phyloP scores from a whole-genome alignment of 2,329 filamentous ascomycete genomes.

The Zopfia rhizophila region DNA sequence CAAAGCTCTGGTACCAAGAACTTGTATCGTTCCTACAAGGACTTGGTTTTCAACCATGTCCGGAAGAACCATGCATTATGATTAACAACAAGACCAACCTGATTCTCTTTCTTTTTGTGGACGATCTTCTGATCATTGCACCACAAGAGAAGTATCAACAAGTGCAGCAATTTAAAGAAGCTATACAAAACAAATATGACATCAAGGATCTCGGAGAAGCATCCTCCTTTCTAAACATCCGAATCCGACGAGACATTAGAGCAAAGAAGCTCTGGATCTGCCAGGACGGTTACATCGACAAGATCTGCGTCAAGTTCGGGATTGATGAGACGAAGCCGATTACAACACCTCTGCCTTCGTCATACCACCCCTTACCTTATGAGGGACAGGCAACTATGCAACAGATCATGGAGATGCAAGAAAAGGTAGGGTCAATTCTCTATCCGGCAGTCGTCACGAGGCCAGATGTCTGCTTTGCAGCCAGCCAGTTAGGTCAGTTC shows the following conservation, averaged over 20 bases:
- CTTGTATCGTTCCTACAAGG: slow-evolving; percentile 11
- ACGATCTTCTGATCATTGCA: slow-evolving; percentile 9
- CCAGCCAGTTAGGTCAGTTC: slow-evolving; percentile 10
- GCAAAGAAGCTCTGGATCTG: slow-evolving; percentile 15
- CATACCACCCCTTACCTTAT: slow-evolving; percentile 6
- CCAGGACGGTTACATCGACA: slow-evolving; percentile 13
- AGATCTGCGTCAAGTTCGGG: slow-evolving; percentile 15
- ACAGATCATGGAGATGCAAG: slow-evolving; percentile 14
- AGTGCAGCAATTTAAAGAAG: slow-evolving; percentile 3
- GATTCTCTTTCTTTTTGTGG: slow-evolving; percentile 14
- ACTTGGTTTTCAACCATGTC: slow-evolving; percentile 7
- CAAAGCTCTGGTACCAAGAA: slow-evolving; percentile 17
- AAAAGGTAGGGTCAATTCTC: slow-evolving; percentile 19
- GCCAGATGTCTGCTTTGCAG: slow-evolving; percentile 14
- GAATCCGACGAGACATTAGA: slow-evolving; percentile 9
- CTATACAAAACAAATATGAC: slow-evolving; percentile 11
- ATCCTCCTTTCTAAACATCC: slow-evolving; percentile 17
- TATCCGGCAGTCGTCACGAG: slow-evolving; percentile 14
- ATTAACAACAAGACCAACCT: slow-evolving; percentile 12
- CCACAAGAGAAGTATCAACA: slow-evolving; percentile 1
- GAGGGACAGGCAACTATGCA: slow-evolving; percentile 8
- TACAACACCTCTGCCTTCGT: slow-evolving; percentile 10
- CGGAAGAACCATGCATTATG: slow-evolving; percentile 12
- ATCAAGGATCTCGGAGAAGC: slow-evolving; percentile 17
- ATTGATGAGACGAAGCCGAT: slow-evolving; percentile 6